A percentile compares a stretch with the other conserved stretches of the same genome.
Evolutionary conservation across 805 yeast genomes (phyloP).

Genomic region (Torulaspora quercuum): DNA sequence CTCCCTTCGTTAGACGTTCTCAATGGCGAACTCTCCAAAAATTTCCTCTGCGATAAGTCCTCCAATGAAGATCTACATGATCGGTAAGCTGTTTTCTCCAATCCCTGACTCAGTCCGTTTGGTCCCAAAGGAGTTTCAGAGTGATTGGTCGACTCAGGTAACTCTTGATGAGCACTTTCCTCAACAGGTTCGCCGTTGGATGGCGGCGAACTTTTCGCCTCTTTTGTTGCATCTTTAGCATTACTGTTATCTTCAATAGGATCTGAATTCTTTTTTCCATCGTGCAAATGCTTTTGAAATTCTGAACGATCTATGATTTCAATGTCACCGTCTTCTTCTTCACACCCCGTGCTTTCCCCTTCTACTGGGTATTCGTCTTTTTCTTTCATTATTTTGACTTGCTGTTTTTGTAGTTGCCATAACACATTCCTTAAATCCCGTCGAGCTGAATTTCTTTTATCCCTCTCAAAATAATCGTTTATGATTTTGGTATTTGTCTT

Average conservation of each 20-base stretch:
- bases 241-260: too few species aligned
- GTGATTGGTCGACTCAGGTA: too few species aligned
- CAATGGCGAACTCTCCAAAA: conserved; percentile 23
- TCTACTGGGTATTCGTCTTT: conserved; percentile 11
- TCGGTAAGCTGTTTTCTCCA: too few species aligned
- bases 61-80: neutral
- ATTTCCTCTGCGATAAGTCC: conserved; percentile 3
- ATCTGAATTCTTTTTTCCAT: too few species aligned
- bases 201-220: too few species aligned
- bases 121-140: too few species aligned
- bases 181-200: too few species aligned
- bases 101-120: too few species aligned
- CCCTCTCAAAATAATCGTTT: conserved; percentile 31
- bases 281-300: neutral
- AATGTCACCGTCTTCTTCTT: conserved; percentile 28
- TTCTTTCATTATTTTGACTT: conserved; percentile 16
- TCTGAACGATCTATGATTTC: conserved; percentile 30
- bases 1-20: conserved; percentile 1
- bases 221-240: too few species aligned
- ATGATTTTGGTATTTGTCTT: conserved; percentile 18
- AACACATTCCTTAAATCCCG: conserved; percentile 27
- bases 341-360: conserved; percentile 6
- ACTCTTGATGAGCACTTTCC: too few species aligned
- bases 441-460: conserved; percentile 27
- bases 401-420: conserved; percentile 23